phyloP scores from a whole-genome alignment of 2,329 filamentous ascomycete genomes.

The Aspergillus ruber region DNA sequence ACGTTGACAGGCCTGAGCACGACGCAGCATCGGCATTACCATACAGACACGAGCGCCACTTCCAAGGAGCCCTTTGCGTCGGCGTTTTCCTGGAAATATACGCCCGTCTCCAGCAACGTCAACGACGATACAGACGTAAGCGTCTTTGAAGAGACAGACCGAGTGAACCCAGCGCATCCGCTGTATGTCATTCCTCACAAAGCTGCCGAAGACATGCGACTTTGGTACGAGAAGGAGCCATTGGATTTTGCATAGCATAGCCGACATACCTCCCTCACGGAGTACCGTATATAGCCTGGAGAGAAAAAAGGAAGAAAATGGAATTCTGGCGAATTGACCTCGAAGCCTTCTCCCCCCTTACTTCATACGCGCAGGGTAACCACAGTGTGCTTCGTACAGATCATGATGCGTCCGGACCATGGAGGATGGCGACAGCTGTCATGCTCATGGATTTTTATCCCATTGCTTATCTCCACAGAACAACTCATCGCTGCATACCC shows the following conservation, averaged over 20 bases:
- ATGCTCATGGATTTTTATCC: too few species aligned
- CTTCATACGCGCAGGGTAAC: neutral
- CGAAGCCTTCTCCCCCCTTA: neutral
- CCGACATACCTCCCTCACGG: neutral
- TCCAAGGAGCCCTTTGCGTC: conserved; percentile 25
- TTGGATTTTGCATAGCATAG: conserved; percentile 6
- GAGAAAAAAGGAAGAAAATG: too few species aligned
- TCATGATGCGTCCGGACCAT: neutral
- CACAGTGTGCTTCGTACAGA: neutral
- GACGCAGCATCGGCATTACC: conserved; percentile 61
- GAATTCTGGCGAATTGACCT: neutral
- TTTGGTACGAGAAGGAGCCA: conserved; percentile 52
- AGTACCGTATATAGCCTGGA: neutral
- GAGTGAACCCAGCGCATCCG: conserved; percentile 67
- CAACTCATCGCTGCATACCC: too few species aligned
- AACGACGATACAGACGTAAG: conserved; percentile 48
- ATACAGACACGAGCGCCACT: conserved; percentile 31
- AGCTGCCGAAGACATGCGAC: conserved; percentile 57
- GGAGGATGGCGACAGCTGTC: neutral
- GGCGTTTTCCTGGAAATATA: conserved; percentile 35
- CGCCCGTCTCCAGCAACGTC: conserved; percentile 38
- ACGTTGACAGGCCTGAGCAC: conserved; percentile 79
- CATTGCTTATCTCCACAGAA: too few species aligned
- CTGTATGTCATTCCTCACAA: conserved; percentile 76
- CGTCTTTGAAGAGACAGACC: conserved; percentile 65